Evolutionary conservation across 768 basidiomycete genomes (phyloP).

Genomic region (Leucosporidium creatinivorum): DNA sequence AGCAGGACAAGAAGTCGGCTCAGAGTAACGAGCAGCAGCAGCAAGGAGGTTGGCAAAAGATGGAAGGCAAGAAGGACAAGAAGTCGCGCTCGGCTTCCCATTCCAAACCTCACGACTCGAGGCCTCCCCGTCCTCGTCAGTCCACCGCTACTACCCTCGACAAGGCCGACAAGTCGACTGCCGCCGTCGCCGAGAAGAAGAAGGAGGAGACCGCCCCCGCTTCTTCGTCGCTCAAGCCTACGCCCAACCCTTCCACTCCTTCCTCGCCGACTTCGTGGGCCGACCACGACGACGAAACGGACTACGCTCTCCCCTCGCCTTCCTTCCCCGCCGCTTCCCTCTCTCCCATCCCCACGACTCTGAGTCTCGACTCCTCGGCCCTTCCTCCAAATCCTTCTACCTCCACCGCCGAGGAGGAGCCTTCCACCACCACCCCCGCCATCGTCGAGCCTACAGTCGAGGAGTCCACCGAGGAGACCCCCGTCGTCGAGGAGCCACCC

Average conservation of each 20-base stretch:
- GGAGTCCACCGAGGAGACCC: background rate
- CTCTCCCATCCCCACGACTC: background rate
- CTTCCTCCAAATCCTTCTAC: background rate
- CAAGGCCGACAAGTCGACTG: too few relatives aligned
- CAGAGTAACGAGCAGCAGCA: too few relatives aligned
- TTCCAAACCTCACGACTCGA: too few relatives aligned
- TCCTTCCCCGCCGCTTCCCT: background rate
- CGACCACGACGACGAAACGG: background rate
- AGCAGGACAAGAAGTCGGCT: too few relatives aligned
- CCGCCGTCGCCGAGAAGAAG: too few relatives aligned
- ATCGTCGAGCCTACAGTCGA: too few relatives aligned
- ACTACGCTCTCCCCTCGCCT: conserved; percentile 1
- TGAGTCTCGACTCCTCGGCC: background rate
- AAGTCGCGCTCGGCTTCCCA: background rate
- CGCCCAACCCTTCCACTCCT: too few relatives aligned
- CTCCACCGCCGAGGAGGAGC: background rate
- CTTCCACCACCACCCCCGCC: background rate
- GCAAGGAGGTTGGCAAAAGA: too few relatives aligned
- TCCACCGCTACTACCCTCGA: too few relatives aligned
- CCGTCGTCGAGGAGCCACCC: background rate
- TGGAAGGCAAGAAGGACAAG: background rate
- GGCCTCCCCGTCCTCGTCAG: too few relatives aligned
- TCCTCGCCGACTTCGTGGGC: background rate
- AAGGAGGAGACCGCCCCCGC: too few relatives aligned
- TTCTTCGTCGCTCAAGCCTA: too few relatives aligned